Conservation (phyloP, 1,139 yeast species). For the Nakaseomyces sp. region DNA sequence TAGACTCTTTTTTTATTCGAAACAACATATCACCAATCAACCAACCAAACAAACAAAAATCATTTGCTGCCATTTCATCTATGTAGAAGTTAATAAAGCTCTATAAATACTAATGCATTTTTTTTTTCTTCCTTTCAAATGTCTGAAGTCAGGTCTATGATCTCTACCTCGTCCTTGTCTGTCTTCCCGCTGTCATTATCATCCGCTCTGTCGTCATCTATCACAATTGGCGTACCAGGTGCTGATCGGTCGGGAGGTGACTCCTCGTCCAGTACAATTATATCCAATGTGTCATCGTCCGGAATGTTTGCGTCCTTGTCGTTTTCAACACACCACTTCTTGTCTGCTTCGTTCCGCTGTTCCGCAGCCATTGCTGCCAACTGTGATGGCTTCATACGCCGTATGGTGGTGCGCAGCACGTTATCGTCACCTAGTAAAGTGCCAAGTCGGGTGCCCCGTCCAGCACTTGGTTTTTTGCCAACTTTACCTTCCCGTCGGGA, state of each 20-base stretch:
- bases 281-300: not conserved
- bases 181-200: constrained; percentile 34
- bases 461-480: not conserved
- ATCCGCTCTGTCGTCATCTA: constrained; percentile 61
- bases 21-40: not conserved
- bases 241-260: constrained; percentile 1
- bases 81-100: no score
- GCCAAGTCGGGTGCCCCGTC: not conserved
- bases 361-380: constrained; percentile 1
- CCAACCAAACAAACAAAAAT: no score
- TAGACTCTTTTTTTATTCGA: constrained; percentile 2
- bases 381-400: constrained; percentile 1
- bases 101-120: not conserved
- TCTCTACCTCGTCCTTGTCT: constrained; percentile 7
- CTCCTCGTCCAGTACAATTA: not conserved
- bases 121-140: constrained; percentile 5
- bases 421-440: not conserved
- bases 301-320: not conserved
- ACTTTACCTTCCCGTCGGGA: not conserved
- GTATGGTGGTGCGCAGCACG: not conserved
- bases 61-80: no score
- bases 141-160: constrained; percentile 1
- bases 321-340: constrained; percentile 3
- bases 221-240: constrained; percentile 33
- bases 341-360: not conserved